Base-by-base conservation (phyloP, 2,329 filamentous ascomycete species). In the Fusarium udum region DNA sequence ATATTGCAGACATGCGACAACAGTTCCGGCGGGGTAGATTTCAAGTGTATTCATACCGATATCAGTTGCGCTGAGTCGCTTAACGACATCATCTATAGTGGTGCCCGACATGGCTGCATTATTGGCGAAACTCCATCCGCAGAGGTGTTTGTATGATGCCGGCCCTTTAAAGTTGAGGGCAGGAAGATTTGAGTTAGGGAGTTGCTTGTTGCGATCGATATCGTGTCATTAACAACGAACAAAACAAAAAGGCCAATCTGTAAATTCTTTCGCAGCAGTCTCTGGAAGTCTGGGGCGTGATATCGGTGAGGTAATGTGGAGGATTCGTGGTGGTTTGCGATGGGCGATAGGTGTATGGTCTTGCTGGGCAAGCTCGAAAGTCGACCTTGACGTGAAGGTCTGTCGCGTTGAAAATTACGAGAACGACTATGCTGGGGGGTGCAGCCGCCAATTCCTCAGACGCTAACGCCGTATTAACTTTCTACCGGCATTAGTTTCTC, bases 21-120 rank as follows among this genome's bases (percentile, higher is more conserved):
- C 57, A 40, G 52, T 36, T 37, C 55, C 59, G 46, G 69, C 37
- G 70, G 69, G 67, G 62, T 45, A 51, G 45, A 43, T 26, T 72
- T 55, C 52, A 43, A 49, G 37, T n/a, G 37, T 51, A 28, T 32
- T 32, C 73, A 49, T 75, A 90, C 88, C 89, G 79, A 85, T 85
- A 73, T 91, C 89, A 65, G 85, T 82, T 56, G 84, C 84, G 78
- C 85, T 86, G 73, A 91, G 84, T 82, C 88, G 87, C 84, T 88
- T 88, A 74, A 91, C 87, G 79, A 90, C 87, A 83, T 91, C 87
- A 73, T 92, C 90, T 78, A 91, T 88, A 76, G 85, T 86, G 77
- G 84, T 87, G 71, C 84, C 85, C 83, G 89, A 88, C 90, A 92
- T 92, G 82, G 80, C 84, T 85, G 84, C 87, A 84, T 84, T 83